phyloP scores from a whole-genome alignment of 495 filamentous ascomycete genomes.

The Penicillium riverlandense region DNA sequence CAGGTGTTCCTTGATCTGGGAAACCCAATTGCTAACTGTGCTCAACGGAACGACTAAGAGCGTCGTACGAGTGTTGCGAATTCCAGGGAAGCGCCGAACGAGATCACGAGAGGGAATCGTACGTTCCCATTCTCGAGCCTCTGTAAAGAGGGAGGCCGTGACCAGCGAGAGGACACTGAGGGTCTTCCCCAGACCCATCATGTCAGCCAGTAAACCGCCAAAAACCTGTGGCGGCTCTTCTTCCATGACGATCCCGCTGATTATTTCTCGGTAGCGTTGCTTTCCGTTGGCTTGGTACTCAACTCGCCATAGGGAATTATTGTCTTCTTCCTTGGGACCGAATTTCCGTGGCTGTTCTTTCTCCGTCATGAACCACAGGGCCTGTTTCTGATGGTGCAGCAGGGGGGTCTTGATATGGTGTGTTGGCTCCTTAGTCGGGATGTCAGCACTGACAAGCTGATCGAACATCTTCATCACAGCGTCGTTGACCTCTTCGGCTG shows the following conservation, averaged over 20 bases:
- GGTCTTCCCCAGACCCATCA: slow-evolving; percentile 98
- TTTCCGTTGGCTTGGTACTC: slow-evolving; percentile 44
- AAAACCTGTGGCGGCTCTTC: slow-evolving; percentile 61
- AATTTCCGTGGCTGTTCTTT: slow-evolving; percentile 61
- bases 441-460: slow-evolving; percentile 62
- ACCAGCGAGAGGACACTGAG: slow-evolving; percentile 79
- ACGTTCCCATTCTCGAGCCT: slow-evolving; percentile 49
- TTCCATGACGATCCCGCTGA: slow-evolving; percentile 61
- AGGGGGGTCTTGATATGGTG: slow-evolving; percentile 57
- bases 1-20: slow-evolving; percentile 80
- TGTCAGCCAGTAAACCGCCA: slow-evolving; percentile 91
- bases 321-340: slow-evolving; percentile 46
- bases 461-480: slow-evolving; percentile 88
- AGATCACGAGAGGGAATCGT: slow-evolving; percentile 18
- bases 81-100: slow-evolving; percentile 34
- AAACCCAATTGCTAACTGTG: slow-evolving; percentile 86
- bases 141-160: slow-evolving; percentile 45
- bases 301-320: slow-evolving; percentile 69
- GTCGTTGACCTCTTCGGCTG: slow-evolving; percentile 73
- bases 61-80: slow-evolving; percentile 67
- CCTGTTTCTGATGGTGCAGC: slow-evolving; percentile 86
- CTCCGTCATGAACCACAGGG: slow-evolving; percentile 78
- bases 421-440: slow-evolving; percentile 68
- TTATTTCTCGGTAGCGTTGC: slow-evolving; percentile 66
- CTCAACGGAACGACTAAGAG: slow-evolving; percentile 87